These are phyloP conservation scores for Apophysomyces elegans DNA, from an alignment of 371 early-diverging fungal genomes.

Conservation along the genomic window DNA sequence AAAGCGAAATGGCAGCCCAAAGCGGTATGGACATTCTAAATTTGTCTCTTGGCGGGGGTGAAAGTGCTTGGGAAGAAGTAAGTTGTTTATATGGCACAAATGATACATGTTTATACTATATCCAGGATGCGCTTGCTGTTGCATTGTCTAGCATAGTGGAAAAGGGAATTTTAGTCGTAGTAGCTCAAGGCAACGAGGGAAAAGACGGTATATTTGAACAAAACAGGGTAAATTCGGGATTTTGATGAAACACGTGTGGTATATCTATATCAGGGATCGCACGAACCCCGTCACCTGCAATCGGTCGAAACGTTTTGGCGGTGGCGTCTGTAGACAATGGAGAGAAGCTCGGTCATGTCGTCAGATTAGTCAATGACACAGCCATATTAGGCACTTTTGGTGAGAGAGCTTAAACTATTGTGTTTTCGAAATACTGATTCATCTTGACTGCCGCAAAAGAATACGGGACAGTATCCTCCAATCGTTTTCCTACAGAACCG, in stretches of 20 bases:
- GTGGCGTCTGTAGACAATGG: constrained; percentile 23
- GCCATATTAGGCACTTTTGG: constrained; percentile 4
- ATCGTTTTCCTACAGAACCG: neutral
- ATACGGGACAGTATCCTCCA: neutral
- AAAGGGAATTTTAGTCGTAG: constrained; percentile 21
- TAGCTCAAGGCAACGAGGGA: constrained; percentile 45
- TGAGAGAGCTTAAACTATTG: neutral
- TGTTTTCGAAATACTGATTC: neutral
- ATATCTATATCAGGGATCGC: constrained; percentile 20
- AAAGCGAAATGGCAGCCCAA: constrained; percentile 22
- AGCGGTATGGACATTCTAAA: constrained; percentile 50
- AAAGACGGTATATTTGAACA: constrained; percentile 27
- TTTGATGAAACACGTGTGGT: neutral
- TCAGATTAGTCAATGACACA: constrained; percentile 8
- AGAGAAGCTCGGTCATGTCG: constrained; percentile 14
- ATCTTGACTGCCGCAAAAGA: neutral
- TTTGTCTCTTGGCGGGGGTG: constrained; percentile 39
- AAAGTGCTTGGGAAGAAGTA: constrained; percentile 56
- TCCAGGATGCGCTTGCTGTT: constrained; percentile 24
- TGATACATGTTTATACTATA: neutral
- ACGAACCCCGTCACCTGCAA: constrained; percentile 25
- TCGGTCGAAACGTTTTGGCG: constrained; percentile 22
- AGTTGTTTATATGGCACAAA: neutral
- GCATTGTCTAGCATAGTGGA: constrained; percentile 25
- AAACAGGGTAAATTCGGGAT: constrained; percentile 9